Evolutionary conservation across 768 basidiomycete species (phyloP), one percentile per base, ranked within the genome.

Genomic region (Boletus rubescentipes): DNA sequence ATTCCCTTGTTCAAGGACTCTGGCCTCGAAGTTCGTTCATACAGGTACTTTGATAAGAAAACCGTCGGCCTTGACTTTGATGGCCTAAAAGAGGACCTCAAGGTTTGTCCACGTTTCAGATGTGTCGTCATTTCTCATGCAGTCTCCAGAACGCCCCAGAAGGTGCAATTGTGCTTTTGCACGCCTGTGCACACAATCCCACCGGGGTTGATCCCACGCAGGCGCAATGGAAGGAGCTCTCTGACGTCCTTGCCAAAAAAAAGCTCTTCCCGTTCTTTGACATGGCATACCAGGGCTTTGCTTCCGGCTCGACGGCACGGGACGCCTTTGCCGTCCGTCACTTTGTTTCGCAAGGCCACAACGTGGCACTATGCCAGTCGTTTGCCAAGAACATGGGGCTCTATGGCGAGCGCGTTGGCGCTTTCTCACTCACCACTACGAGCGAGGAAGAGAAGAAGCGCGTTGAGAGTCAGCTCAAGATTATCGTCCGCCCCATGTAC

Each of bases 361-460:
- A 94, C 67, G 73, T 95, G 62, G 90, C 94, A 29, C 82, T 98
- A 23, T 82, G 89, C 59, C 97, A 99, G 71, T 94, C 91, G 35
- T 99, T 97, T 72, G 97, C 97, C 36, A 99, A 99, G 81, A 98
- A 98, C 79, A 96, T 98, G 86, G 97, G 97, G 49, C 82, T 99
- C 38, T 99, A 99, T 69, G 96, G 94, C 55, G 97, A 98, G 76
- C 94, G 97, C 63, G 92, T 93, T 54, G 97, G 97, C n/a, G 89
- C 91, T 5, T 94, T 99, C 78, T 96, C 95, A 16, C 70, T 99
- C 65, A 83, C 82, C 47, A 85, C 84, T 18, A 66, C 75, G 49
- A 80, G 81, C 61, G 75, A 85, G 42, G 88, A 82, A 59, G 92
- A 92, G 74, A 90, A 85, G 72, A 86, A 84, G 31, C 86, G 93